Evolutionary conservation across 2,329 filamentous ascomycete genomes (phyloP), one percentile per base, ranked within the genome.

Genomic region (Alternaria sp.): DNA sequence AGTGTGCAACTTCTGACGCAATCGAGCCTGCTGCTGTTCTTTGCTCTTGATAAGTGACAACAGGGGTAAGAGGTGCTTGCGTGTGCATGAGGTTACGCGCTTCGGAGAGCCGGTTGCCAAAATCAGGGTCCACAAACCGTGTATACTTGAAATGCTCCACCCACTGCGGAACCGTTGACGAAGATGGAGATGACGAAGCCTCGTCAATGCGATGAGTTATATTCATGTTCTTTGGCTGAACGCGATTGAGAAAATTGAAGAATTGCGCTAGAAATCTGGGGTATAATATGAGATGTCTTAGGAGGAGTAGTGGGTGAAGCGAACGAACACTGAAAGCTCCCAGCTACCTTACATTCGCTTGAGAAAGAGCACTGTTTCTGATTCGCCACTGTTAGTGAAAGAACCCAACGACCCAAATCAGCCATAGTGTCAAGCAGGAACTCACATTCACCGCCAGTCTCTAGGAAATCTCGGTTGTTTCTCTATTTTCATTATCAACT

Each of bases 51-150:
- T 30, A 48, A 38, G 48, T 14, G 18, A 48, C 51, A 36, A 41
- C 14, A 20, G 36, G 54, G 18, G 38, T 6, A 56, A 30, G 52
- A 25, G 49, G 44, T 6, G 44, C 57, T n/a, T 58, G 40, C 6
- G 46, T 30, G 18, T 57, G 62, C 16, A 28, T 41, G 16, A 57
- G 34, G 16, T 57, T 55, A 22, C 62, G 64, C 6, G 60, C 64
- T 16, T 55, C 36, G 5, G 60, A 57, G 8, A 65, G 52, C 18
- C 57, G 59, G 45, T 50, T 20, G 4, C 64, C 60, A 36, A 63
- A 59, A 10, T 16, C 54, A 5, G 20, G 16, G 9, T 55, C 25
- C 5, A 43, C 22, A 36, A 20, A 34, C 9, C 54, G 64, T 30
- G 22, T 38, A 22, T 25, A 45, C 16, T 16, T 41, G 53, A 14